Conservation (phyloP, 768 basidiomycete species). For the Cystobasidium onofrii region DNA sequence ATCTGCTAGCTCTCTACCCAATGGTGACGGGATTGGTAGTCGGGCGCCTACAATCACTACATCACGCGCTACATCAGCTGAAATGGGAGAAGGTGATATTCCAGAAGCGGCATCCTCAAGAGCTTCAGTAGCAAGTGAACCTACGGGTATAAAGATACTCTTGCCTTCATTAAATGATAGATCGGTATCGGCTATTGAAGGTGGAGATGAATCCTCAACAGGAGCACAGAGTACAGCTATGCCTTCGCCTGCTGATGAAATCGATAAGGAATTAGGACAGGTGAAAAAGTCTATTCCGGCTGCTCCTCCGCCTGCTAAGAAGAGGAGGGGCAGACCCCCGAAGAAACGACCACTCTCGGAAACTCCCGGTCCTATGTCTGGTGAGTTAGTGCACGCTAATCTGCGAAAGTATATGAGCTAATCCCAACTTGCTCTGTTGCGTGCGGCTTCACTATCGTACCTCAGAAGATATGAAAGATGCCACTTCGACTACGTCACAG, state of each 20-base stretch:
- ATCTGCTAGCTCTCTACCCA: too few relatives aligned
- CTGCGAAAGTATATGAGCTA: too few relatives aligned
- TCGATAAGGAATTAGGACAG: neutral
- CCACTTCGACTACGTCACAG: neutral
- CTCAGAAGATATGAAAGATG: neutral
- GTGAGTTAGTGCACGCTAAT: neutral
- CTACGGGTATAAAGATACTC: neutral
- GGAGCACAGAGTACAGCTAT: neutral
- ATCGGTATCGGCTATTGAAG: neutral
- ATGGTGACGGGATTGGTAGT: neutral
- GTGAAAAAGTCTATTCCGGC: neutral
- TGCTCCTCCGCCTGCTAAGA: neutral
- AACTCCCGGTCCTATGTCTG: neutral
- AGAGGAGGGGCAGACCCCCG: neutral
- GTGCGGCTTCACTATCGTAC: too few relatives aligned
- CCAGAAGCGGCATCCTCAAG: neutral
- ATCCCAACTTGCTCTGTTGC: too few relatives aligned
- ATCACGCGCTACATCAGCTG: neutral
- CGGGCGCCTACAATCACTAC: neutral
- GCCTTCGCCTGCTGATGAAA: neutral
- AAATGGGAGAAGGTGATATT: neutral
- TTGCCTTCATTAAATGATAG: neutral
- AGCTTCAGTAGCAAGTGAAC: neutral
- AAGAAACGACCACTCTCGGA: neutral
- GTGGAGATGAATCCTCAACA: neutral